Base-by-base conservation (phyloP, 2,329 filamentous ascomycete genomes). In the Aspergillus amoenus region DNA sequence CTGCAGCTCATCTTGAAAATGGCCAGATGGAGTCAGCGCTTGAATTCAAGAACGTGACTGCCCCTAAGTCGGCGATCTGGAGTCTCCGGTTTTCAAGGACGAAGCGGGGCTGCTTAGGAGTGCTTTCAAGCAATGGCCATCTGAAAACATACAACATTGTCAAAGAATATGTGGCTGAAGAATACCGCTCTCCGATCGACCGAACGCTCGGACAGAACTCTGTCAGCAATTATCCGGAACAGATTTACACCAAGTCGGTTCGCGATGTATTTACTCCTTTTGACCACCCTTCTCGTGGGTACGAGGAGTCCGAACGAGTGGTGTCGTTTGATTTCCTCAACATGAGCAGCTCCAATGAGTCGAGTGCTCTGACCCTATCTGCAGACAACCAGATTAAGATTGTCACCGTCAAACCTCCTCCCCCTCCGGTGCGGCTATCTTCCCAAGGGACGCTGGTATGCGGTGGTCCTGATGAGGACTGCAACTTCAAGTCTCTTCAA, bases 291-390 rank as follows among this genome's bases (percentile, higher is more conserved):
- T 68, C 73, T 15, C 72, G 77, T 32, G 73, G 73, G 1, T 73
- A 74, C 42, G 70, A 74, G n/a, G 77, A 80, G 39, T 77, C 78
- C 15, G 70, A 78, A 27, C 76, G 81, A 17, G 72, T 85, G 17
- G 80, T 86, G 15, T 82, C 83, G 0, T 88, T 86, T 63, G 85
- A 88, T 62, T 87, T 85, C 69, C 76, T 85, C 56, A 79, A 79
- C 46, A 68, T 78, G 43, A 76, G 74, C 37, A 72, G 72, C 13
- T 74, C 75, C 4, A 70, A 73, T n/a, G 79, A 81, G 41, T 79
- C 83, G 42, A 79, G 77, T 59, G 76, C 82, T 24, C 70, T 88
- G 50, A 78, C 79, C 2, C 70, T 88, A 4, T 74, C 81, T 49
- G 78, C 80, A 4, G 79, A 81, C 62, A 79, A 81, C 5, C 72